phyloP scores from a whole-genome alignment of 805 yeast genomes.

The Candida germanica region DNA sequence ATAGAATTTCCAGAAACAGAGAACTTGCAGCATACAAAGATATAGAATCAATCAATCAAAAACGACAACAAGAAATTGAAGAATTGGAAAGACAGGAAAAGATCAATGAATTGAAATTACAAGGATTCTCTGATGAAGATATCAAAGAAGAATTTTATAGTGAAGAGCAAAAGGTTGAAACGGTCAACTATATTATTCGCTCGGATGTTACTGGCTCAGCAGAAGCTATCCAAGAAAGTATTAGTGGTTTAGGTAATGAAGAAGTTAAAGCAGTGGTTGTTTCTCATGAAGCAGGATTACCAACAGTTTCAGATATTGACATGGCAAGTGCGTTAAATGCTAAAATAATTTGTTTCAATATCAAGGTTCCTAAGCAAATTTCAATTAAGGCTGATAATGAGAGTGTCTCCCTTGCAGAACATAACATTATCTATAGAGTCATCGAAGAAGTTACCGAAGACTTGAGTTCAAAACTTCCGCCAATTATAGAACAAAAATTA shows the following conservation, averaged over 20 bases:
- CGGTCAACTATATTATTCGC: slow-evolving; percentile 65
- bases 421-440: slow-evolving; percentile 81
- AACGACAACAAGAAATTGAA: slow-evolving; percentile 53
- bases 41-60: slow-evolving; percentile 68
- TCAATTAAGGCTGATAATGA: slow-evolving; percentile 53
- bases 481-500: slow-evolving; percentile 63
- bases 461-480: slow-evolving; percentile 58
- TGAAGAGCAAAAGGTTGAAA: slow-evolving; percentile 18
- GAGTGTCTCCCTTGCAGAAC: slow-evolving; percentile 58
- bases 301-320: slow-evolving; percentile 46
- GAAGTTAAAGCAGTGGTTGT: slow-evolving; percentile 73
- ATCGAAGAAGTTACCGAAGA: slow-evolving; percentile 77
- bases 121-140: slow-evolving; percentile 57
- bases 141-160: slow-evolving; percentile 26
- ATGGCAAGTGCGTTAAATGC: slow-evolving; percentile 50
- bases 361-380: slow-evolving; percentile 63
- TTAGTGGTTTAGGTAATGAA: slow-evolving; percentile 79
- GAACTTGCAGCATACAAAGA: slow-evolving; percentile 57
- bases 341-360: slow-evolving; percentile 73
- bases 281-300: slow-evolving; percentile 74
- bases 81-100: slow-evolving; percentile 51
- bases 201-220: slow-evolving; percentile 95
- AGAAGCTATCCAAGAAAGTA: slow-evolving; percentile 85
- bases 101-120: slow-evolving; percentile 53
- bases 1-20: slow-evolving; percentile 54